Conservation (phyloP, 805 yeast genomes). For the Metschnikowia kunwiensis region DNA sequence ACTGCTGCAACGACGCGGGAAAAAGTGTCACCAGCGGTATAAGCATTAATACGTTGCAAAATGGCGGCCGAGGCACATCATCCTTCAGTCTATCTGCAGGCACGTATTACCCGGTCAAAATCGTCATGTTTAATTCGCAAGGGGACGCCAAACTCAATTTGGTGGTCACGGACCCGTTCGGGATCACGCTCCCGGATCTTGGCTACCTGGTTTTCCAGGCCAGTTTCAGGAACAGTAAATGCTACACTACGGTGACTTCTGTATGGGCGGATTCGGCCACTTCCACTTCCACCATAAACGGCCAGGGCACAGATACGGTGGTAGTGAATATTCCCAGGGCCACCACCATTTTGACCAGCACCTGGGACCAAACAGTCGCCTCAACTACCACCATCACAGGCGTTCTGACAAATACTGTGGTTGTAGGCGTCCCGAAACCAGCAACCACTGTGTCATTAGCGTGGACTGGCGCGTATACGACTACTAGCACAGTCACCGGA, state of each 20-base stretch:
- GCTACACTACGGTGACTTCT: neutral
- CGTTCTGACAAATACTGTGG: neutral
- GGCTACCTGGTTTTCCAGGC: neutral
- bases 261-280: neutral
- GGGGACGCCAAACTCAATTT: neutral
- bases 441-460: conserved; percentile 1
- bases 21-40: neutral
- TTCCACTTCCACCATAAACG: neutral
- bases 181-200: neutral
- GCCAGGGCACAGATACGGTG: neutral
- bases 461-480: conserved; percentile 9
- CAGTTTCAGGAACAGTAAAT: neutral
- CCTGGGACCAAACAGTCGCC: neutral
- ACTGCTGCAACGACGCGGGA: neutral
- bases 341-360: neutral
- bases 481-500: conserved; percentile 10
- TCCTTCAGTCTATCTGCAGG: neutral
- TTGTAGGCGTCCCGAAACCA: conserved; percentile 10
- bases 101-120: neutral
- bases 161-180: neutral
- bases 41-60: neutral
- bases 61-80: neutral
- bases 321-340: neutral
- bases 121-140: neutral
- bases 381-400: conserved; percentile 4